Conservation (phyloP, 2,329 filamentous ascomycete genomes). For the Sphaerulina musiva region DNA sequence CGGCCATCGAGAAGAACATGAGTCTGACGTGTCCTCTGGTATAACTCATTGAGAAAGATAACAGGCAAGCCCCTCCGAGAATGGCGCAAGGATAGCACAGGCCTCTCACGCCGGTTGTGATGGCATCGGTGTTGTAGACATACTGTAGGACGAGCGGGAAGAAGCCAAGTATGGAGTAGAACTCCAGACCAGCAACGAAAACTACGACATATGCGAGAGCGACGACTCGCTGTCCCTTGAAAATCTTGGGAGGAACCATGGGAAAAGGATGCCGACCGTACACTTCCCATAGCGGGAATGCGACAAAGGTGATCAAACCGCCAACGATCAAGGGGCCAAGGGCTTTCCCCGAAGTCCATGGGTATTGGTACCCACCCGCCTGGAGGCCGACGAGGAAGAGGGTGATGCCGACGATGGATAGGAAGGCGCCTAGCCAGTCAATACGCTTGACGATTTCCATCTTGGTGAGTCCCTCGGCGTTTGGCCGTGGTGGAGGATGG, state of each 20-base stretch:
- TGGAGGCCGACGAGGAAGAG: conserved; percentile 44
- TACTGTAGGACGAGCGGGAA: conserved; percentile 59
- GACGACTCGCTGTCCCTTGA: conserved; percentile 30
- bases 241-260: conserved; percentile 28
- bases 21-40: conserved; percentile 54
- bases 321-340: conserved; percentile 28
- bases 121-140: conserved; percentile 57
- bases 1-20: conserved; percentile 53
- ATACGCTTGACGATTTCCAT: conserved; percentile 40
- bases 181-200: conserved; percentile 32
- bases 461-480: conserved; percentile 34
- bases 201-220: conserved; percentile 33
- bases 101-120: conserved; percentile 56
- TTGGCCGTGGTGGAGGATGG: conserved; percentile 46
- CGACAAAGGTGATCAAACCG: conserved; percentile 24
- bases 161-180: conserved; percentile 45
- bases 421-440: conserved; percentile 47
- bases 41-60: conserved; percentile 51
- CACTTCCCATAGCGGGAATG: conserved; percentile 27
- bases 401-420: conserved; percentile 46
- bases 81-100: conserved; percentile 59
- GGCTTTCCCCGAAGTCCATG: conserved; percentile 24
- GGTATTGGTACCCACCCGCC: conserved; percentile 20
- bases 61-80: conserved; percentile 53
- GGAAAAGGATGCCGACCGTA: conserved; percentile 25